Conservation (phyloP, 768 basidiomycete species). For the Termitomyces sp. region DNA sequence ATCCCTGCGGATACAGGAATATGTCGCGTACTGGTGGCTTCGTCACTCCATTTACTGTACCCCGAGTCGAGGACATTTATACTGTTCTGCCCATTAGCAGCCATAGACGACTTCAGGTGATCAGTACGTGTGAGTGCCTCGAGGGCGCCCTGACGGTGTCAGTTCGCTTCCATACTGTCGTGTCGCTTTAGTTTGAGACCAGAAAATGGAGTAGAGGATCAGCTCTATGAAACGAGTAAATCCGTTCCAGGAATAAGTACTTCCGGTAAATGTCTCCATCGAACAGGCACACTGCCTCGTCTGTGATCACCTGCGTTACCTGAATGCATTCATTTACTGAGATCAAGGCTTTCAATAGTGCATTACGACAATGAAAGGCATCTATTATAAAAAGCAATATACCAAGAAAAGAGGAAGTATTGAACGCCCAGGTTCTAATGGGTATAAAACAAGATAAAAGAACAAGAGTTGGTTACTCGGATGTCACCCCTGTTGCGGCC, state of each 20-base stretch:
- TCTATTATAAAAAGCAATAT: background rate
- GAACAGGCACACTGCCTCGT: background rate
- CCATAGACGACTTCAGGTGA: conserved; percentile 3
- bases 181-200: conserved; percentile 15
- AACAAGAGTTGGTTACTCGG: background rate
- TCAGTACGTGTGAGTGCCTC: conserved; percentile 15
- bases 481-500: background rate
- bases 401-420: background rate
- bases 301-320: background rate
- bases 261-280: conserved; percentile 1
- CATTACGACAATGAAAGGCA: background rate
- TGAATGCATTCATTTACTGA: background rate
- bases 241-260: conserved; percentile 1
- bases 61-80: conserved; percentile 6
- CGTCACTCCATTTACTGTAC: conserved; percentile 15
- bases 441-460: too few species aligned
- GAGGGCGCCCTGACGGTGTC: conserved; percentile 18
- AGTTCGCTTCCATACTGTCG: conserved; percentile 13
- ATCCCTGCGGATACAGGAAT: conserved; percentile 8
- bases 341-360: background rate
- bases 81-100: background rate
- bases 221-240: conserved; percentile 11
- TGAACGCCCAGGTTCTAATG: background rate
- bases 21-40: conserved; percentile 11
- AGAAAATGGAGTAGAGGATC: conserved; percentile 15